A percentile compares a stretch with the other conserved stretches of the same genome.
Conservation (phyloP, 805 yeast species). For the Wickerhamiella kurtzmanii region DNA sequence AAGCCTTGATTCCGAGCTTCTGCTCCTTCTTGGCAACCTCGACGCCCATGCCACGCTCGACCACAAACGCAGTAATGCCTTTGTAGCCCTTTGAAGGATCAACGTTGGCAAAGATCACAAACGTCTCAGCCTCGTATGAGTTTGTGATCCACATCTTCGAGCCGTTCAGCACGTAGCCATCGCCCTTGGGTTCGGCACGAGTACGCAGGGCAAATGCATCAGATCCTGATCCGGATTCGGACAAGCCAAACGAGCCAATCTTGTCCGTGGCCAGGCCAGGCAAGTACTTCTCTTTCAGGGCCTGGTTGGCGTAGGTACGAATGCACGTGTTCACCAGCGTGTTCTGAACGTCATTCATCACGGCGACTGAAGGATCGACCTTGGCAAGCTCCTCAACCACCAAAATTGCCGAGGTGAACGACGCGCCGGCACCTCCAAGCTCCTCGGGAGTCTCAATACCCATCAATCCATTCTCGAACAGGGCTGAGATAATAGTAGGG, state of each 20-base stretch:
- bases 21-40: constrained; percentile 33
- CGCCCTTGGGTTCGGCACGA: constrained; percentile 27
- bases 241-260: constrained; percentile 30
- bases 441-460: constrained; percentile 37
- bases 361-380: constrained; percentile 32
- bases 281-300: constrained; percentile 28
- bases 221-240: constrained; percentile 32
- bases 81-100: constrained; percentile 32
- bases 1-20: constrained; percentile 32
- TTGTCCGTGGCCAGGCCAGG: constrained; percentile 27
- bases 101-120: constrained; percentile 30
- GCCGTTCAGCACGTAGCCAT: constrained; percentile 30
- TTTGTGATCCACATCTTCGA: constrained; percentile 36
- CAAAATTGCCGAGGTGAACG: constrained; percentile 33
- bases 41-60: constrained; percentile 30
- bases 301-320: constrained; percentile 28
- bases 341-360: constrained; percentile 34
- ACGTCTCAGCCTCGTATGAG: constrained; percentile 32
- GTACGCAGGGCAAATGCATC: constrained; percentile 34
- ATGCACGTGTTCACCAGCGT: constrained; percentile 32
- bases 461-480: constrained; percentile 32
- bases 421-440: constrained; percentile 34
- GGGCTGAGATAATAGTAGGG: constrained; percentile 11
- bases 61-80: constrained; percentile 33
- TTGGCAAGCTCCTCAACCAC: constrained; percentile 34